Conservation (phyloP, 139 green algal species). For the Eudorina sp. region DNA sequence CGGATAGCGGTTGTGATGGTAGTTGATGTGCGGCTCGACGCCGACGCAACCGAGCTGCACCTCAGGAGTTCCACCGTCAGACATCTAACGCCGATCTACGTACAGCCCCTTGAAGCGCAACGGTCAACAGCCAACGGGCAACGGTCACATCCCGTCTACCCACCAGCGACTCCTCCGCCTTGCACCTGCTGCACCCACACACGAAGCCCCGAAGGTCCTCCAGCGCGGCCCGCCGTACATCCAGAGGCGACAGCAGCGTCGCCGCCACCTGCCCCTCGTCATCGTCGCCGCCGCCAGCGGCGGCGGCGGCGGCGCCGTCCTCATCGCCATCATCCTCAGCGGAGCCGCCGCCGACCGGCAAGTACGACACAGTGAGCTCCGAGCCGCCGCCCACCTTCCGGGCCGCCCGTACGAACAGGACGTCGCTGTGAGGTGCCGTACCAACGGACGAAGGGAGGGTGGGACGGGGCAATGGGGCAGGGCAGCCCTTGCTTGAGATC, state of each 20-base stretch:
- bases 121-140: too few relatives aligned
- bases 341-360: constrained; percentile 35
- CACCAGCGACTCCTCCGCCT: constrained; percentile 12
- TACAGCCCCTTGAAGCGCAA: too few relatives aligned
- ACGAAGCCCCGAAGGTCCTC: neutral
- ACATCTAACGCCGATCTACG: too few relatives aligned
- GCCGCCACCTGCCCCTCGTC: neutral
- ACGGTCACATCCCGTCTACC: too few relatives aligned
- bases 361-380: constrained; percentile 36
- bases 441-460: too few relatives aligned
- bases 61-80: too few relatives aligned
- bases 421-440: too few relatives aligned
- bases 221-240: constrained; percentile 33
- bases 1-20: too few relatives aligned
- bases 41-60: too few relatives aligned
- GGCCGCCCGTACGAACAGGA: constrained; percentile 11
- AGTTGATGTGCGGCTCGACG: too few relatives aligned
- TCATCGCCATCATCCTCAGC: neutral
- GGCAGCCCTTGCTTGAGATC: too few relatives aligned
- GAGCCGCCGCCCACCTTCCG: constrained; percentile 32
- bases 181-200: constrained; percentile 50
- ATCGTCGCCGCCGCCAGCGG: neutral
- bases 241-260: constrained; percentile 44
- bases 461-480: too few relatives aligned
- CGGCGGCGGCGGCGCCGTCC: neutral